These are phyloP conservation scores for Pichia sp. DNA, from an alignment of 1,139 yeast species.

Conservation along the genomic window DNA sequence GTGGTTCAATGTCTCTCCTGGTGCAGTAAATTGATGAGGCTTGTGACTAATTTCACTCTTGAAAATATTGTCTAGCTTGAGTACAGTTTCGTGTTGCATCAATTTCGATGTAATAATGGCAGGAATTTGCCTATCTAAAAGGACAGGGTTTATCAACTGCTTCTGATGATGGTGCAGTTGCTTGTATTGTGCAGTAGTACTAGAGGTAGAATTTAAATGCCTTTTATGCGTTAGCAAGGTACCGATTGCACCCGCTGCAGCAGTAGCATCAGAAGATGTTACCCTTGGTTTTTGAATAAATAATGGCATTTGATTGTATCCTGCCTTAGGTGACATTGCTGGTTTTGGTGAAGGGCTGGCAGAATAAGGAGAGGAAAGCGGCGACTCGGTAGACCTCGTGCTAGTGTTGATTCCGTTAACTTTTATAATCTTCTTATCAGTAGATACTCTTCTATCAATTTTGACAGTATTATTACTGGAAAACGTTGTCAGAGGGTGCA, in stretches of 20 bases:
- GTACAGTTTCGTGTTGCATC: slow-evolving; percentile 33
- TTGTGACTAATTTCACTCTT: slow-evolving; percentile 35
- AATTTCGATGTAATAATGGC: slow-evolving; percentile 29
- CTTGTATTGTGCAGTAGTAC: slow-evolving; percentile 22
- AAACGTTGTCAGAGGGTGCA: background rate
- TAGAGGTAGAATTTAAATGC: slow-evolving; percentile 24
- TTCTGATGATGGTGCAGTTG: slow-evolving; percentile 27
- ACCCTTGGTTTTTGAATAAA: slow-evolving; percentile 16
- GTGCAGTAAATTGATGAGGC: slow-evolving; percentile 25
- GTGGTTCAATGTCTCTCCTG: slow-evolving; percentile 35
- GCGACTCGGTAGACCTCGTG: background rate
- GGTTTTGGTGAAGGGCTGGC: background rate
- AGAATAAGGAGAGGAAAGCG: background rate
- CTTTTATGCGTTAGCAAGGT: slow-evolving; percentile 30
- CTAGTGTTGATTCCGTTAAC: background rate
- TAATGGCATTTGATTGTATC: slow-evolving; percentile 2
- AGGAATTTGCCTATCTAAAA: slow-evolving; percentile 32
- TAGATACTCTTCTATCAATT: background rate
- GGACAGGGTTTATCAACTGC: slow-evolving; percentile 31
- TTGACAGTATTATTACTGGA: slow-evolving; percentile 4
- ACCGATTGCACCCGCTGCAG: slow-evolving; percentile 35
- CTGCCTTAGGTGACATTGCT: background rate
- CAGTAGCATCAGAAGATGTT: slow-evolving; percentile 29
- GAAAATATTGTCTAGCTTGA: slow-evolving; percentile 39
- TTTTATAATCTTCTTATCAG: background rate